phyloP scores from a whole-genome alignment of 352 stramenopile species.

The Pythium brassicae region DNA sequence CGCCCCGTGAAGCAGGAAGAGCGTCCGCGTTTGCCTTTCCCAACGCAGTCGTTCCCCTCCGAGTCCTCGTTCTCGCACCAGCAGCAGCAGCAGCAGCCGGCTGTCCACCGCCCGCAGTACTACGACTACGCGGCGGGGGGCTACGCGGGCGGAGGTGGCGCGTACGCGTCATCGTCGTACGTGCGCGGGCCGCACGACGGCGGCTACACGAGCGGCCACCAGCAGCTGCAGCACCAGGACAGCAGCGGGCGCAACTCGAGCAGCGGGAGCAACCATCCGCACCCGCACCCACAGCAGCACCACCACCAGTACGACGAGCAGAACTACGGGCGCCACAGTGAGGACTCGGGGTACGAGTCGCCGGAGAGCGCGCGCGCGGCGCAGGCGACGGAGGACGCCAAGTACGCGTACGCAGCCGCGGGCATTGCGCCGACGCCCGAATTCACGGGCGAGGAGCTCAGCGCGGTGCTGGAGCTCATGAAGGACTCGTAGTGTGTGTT shows the following conservation, averaged over 20 bases:
- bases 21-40: constrained; percentile 46
- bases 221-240: constrained; percentile 8
- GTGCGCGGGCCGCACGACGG: constrained; percentile 27
- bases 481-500: constrained; percentile 54
- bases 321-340: neutral
- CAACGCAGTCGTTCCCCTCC: constrained; percentile 52
- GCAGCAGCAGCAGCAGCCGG: constrained; percentile 16
- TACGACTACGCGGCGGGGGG: constrained; percentile 20
- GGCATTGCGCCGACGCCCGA: constrained; percentile 31
- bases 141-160: constrained; percentile 6
- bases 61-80: constrained; percentile 42
- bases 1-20: constrained; percentile 31
- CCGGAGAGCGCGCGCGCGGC: constrained; percentile 15
- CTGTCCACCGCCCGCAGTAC: constrained; percentile 19
- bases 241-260: neutral
- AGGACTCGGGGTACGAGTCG: constrained; percentile 25
- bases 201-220: constrained; percentile 19
- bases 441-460: constrained; percentile 76
- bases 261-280: neutral
- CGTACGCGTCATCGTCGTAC: constrained; percentile 39
- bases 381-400: constrained; percentile 19
- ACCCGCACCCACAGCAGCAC: constrained; percentile 13
- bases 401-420: constrained; percentile 26
- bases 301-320: constrained; percentile 13
- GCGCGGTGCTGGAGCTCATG: constrained; percentile 75